A percentile compares a stretch with the other conserved stretches of the same genome.
Evolutionary conservation across 2,329 filamentous ascomycete species (phyloP).

Genomic region (Pseudogymnoascus verrucosus): DNA sequence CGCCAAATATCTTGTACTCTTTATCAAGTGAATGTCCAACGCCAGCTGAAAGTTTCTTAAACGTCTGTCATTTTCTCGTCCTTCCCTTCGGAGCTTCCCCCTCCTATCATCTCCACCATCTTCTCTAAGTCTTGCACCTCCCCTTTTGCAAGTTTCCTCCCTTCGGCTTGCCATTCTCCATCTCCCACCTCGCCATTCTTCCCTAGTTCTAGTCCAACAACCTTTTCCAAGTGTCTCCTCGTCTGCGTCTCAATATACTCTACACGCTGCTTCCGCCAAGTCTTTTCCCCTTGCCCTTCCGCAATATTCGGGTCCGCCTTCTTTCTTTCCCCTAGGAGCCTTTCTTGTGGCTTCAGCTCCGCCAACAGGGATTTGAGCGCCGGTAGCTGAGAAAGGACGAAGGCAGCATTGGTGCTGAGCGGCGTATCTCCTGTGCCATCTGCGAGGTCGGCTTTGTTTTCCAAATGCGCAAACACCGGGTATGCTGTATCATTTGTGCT

Average conservation of each 20-base stretch:
- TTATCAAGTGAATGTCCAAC: not conserved
- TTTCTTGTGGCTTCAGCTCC: slow-evolving; percentile 58
- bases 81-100: slow-evolving; percentile 13
- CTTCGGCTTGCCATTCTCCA: slow-evolving; percentile 54
- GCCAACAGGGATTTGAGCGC: slow-evolving; percentile 65
- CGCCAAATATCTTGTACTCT: slow-evolving; percentile 1
- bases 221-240: slow-evolving; percentile 64
- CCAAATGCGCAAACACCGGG: slow-evolving; percentile 48
- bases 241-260: slow-evolving; percentile 80
- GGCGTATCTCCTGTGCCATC: slow-evolving; percentile 46
- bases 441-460: slow-evolving; percentile 42
- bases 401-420: slow-evolving; percentile 64
- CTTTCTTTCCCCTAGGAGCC: slow-evolving; percentile 28
- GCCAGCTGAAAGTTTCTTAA: not conserved
- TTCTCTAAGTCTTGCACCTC: slow-evolving; percentile 52
- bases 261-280: slow-evolving; percentile 62
- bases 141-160: slow-evolving; percentile 39
- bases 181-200: slow-evolving; percentile 53
- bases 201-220: slow-evolving; percentile 59
- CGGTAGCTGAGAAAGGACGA: slow-evolving; percentile 76
- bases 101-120: slow-evolving; percentile 39
- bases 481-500: slow-evolving; percentile 13
- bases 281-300: slow-evolving; percentile 35
- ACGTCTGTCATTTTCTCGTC: slow-evolving; percentile 7
- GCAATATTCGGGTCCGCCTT: slow-evolving; percentile 15